Base-by-base conservation (phyloP, 176 grass and related monocot genomes). In the Phoenix dactylifera region DNA sequence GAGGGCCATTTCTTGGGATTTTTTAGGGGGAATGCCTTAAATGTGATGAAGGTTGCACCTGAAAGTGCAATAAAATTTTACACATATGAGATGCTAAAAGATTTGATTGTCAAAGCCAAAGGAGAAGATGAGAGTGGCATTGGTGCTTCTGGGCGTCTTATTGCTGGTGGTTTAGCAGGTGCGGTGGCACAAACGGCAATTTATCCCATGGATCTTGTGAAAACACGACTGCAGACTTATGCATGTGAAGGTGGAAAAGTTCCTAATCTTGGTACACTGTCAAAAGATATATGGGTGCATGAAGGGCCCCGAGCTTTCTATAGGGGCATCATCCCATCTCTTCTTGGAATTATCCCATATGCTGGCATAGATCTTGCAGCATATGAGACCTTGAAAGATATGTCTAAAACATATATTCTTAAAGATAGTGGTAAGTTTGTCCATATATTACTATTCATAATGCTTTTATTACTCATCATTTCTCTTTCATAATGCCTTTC, bases 41-140 rank as follows among this genome's bases (percentile, higher is more conserved):
- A 95, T 79, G 89, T 95, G 59, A 74, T 95, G 26, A 95, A 95
- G 74, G 89, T 95, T 64, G 81, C 78, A 59, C 85, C 89, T 32
- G 89, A 95, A 82, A 88, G 84, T 60, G 89, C 89, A 68, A 82
- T 95, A 70, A 88, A 77, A 74, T 95, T 95, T 69, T 95, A 85
- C 15, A 70, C 85, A 51, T 95, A 85, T 9, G 89, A 95, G 77
- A 72, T 85, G 67, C 69, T 88, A 66, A 95, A 95, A 73, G 81
- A 88, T 67, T 79, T 70, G 55, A 95, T 95, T 44, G 74, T 68
- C 63, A 80, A 80, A 83, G 80, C 61, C 24, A 86, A 78, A 87
- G 81, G 80, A 76, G 71, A 72, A 54, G 66, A 67, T 20, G 88
- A 84, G 77, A 64, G 69, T 49, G 69, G 85, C 60, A 85, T 95